Percentiles rank a stretch among this genome's conserved stretches.
These are phyloP conservation scores for Scutellaria barbata DNA, from an alignment of 257 asterid genomes.

Conservation along the genomic window DNA sequence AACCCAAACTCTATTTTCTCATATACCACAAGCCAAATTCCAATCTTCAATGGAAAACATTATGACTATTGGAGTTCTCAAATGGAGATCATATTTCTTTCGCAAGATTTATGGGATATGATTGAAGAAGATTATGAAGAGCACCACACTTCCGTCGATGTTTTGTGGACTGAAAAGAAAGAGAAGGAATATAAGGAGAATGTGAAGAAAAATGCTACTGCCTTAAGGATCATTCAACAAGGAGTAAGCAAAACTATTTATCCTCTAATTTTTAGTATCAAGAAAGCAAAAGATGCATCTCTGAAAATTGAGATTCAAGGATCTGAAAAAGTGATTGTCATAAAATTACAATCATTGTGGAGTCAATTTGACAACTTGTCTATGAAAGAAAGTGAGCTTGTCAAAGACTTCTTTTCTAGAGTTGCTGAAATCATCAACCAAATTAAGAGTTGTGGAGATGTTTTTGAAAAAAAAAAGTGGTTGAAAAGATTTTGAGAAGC, in stretches of 20 bases:
- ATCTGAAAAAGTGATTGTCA: background rate
- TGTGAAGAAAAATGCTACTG: background rate
- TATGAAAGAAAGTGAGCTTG: slow-evolving; percentile 16
- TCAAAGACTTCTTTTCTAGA: slow-evolving; percentile 14
- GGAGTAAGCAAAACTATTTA: background rate
- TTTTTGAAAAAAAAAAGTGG: background rate
- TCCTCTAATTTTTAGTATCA: background rate
- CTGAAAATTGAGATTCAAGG: slow-evolving; percentile 20
- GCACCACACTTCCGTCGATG: too few species aligned
- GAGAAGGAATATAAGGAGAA: background rate
- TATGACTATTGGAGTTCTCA: slow-evolving; percentile 5
- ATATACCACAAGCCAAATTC: background rate
- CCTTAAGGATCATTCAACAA: background rate
- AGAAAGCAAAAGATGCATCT: background rate
- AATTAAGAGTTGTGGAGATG: background rate
- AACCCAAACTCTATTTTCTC: background rate
- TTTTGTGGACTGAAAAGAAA: background rate
- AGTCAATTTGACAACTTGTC: slow-evolving; percentile 22
- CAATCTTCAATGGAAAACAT: background rate
- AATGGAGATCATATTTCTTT: background rate
- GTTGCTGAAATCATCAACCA: slow-evolving; percentile 17
- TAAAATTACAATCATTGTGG: background rate
- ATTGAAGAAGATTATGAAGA: background rate
- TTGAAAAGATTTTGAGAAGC: too few species aligned
- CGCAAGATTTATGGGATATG: background rate